Conservation (phyloP, 768 basidiomycete species). For the Exsudoporus frostii region DNA sequence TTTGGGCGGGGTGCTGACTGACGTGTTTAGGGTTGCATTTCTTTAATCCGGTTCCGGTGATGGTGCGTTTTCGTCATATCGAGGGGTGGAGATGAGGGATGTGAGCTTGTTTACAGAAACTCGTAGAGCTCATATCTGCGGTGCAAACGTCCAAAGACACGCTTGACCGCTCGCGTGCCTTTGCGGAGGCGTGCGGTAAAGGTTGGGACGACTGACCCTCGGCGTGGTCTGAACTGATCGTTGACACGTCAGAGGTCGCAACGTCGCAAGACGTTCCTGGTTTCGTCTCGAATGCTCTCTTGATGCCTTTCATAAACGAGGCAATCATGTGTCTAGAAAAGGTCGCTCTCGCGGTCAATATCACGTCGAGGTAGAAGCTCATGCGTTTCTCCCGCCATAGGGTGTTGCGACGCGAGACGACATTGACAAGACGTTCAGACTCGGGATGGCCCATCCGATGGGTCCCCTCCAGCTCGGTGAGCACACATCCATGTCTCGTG, state of each 20-base stretch:
- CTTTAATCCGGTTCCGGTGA: constrained; percentile 96
- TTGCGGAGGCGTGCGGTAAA: constrained; percentile 89
- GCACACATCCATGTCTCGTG: background rate
- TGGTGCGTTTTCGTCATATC: constrained; percentile 51
- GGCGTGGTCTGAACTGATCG: background rate
- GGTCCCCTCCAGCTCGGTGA: constrained; percentile 85
- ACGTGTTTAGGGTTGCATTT: constrained; percentile 70
- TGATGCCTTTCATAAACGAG: constrained; percentile 99
- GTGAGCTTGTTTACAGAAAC: constrained; percentile 49
- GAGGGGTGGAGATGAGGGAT: background rate
- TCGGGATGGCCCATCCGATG: constrained; percentile 96
- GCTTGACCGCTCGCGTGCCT: constrained; percentile 70
- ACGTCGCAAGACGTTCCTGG: constrained; percentile 90
- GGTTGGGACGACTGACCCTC: constrained; percentile 36
- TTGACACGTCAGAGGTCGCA: constrained; percentile 67
- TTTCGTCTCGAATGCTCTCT: constrained; percentile 89
- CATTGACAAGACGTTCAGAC: constrained; percentile 89
- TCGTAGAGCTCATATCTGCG: constrained; percentile 93
- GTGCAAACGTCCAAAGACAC: constrained; percentile 83
- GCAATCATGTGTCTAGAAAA: constrained; percentile 93
- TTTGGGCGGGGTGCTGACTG: background rate
- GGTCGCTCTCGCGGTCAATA: constrained; percentile 35
- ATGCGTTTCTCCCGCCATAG: constrained; percentile 34
- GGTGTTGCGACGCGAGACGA: constrained; percentile 92
- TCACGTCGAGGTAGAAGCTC: background rate